Evolutionary conservation across 1,284 basidiomycete genomes (phyloP).

Genomic region (Amylostereum areolatum): DNA sequence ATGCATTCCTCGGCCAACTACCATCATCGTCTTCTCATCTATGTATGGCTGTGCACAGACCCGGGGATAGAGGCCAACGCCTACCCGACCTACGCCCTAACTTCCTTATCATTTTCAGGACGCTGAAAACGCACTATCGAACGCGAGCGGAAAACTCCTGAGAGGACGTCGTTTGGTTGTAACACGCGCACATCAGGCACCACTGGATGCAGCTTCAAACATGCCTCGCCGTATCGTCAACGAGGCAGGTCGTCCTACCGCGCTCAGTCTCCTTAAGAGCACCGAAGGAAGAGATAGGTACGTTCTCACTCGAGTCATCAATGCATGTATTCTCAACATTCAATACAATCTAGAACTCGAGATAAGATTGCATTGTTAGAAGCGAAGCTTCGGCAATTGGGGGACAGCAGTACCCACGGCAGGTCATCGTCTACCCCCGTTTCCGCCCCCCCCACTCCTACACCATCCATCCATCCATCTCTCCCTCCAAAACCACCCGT

Average conservation of each 20-base stretch:
- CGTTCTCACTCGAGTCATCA: constrained; percentile 20
- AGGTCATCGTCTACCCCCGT: neutral
- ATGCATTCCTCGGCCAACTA: constrained; percentile 3
- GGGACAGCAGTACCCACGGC: too few relatives aligned
- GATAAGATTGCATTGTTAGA: neutral
- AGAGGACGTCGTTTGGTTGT: constrained; percentile 86
- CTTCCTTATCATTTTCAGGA: constrained; percentile 49
- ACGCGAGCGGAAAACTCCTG: constrained; percentile 76
- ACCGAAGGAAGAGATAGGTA: constrained; percentile 58
- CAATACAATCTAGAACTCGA: neutral
- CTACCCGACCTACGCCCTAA: neutral
- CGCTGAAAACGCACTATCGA: constrained; percentile 72
- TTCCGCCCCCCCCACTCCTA: neutral
- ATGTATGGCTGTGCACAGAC: constrained; percentile 1
- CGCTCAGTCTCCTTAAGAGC: constrained; percentile 83
- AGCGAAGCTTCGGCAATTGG: neutral
- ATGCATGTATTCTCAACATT: neutral
- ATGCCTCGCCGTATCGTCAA: constrained; percentile 38
- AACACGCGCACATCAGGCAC: constrained; percentile 83
- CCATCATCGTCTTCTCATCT: neutral
- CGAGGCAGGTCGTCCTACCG: constrained; percentile 72
- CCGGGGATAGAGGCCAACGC: constrained; percentile 5
- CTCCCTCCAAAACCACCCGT: constrained; percentile 5
- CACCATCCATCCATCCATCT: neutral
- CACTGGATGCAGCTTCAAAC: constrained; percentile 29